These are phyloP conservation scores for Hypoxylon perforatum DNA, from an alignment of 495 filamentous ascomycete genomes.

Conservation along the genomic window DNA sequence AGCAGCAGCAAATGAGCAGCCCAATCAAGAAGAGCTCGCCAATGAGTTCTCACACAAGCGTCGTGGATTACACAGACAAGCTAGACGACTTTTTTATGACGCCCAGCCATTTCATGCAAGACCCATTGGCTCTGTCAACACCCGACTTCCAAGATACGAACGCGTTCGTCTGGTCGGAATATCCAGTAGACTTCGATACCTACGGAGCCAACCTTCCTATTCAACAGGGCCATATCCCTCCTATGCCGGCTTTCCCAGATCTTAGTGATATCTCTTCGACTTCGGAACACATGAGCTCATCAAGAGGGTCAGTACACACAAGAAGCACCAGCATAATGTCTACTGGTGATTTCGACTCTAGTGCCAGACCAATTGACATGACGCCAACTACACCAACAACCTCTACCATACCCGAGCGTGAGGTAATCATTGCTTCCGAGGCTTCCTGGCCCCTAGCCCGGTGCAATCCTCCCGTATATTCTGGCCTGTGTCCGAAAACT, in stretches of 20 bases:
- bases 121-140: conserved; percentile 13
- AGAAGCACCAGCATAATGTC: conserved; percentile 59
- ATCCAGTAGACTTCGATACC: conserved; percentile 49
- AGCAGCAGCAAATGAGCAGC: conserved; percentile 37
- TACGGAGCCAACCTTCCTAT: conserved; percentile 45
- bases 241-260: conserved; percentile 46
- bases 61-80: conserved; percentile 45
- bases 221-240: conserved; percentile 41
- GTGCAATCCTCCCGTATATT: conserved; percentile 63
- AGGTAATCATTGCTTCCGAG: conserved; percentile 63
- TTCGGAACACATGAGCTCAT: conserved; percentile 54
- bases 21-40: conserved; percentile 47
- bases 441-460: conserved; percentile 67
- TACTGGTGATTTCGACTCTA: conserved; percentile 48
- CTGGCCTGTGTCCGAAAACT: conserved; percentile 64
- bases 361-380: conserved; percentile 47
- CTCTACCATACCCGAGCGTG: conserved; percentile 57
- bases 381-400: conserved; percentile 36
- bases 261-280: conserved; percentile 48
- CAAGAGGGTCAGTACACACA: conserved; percentile 57
- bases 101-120: conserved; percentile 39
- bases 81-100: conserved; percentile 53
- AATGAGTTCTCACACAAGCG: conserved; percentile 46
- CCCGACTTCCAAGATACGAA: conserved; percentile 49
- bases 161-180: conserved; percentile 46